These are phyloP conservation scores for Ensete glaucum DNA, from an alignment of 176 grass and related monocot genomes.

Conservation along the genomic window DNA sequence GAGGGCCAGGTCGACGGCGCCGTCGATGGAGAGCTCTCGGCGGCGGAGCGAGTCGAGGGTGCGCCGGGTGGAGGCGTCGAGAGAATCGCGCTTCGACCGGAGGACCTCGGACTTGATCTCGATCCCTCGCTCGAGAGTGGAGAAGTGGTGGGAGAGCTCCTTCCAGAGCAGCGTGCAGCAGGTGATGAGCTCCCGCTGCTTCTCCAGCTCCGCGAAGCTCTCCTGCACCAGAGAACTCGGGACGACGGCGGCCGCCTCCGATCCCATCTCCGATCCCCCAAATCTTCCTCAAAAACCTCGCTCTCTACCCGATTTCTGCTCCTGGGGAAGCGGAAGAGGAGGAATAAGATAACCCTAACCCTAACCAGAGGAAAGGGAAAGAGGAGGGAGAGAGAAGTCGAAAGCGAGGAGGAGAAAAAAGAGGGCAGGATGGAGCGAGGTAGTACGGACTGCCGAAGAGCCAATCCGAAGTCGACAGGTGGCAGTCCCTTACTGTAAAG, in stretches of 20 bases:
- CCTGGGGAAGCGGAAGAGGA: slow-evolving; percentile 6
- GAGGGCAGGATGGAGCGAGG: background rate
- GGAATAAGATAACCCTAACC: slow-evolving; percentile 26
- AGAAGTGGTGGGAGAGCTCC: slow-evolving; percentile 61
- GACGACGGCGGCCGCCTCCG: background rate
- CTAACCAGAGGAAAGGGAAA: slow-evolving; percentile 36
- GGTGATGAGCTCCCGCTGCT: slow-evolving; percentile 59
- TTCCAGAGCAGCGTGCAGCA: slow-evolving; percentile 61
- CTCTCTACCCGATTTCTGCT: too few species aligned
- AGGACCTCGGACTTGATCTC: slow-evolving; percentile 48
- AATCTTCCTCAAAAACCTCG: background rate
- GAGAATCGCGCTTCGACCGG: slow-evolving; percentile 35
- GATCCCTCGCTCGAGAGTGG: slow-evolving; percentile 44
- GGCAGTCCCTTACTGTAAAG: background rate
- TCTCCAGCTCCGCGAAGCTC: slow-evolving; percentile 65
- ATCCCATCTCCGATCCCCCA: slow-evolving; percentile 11
- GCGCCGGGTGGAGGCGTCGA: slow-evolving; percentile 38
- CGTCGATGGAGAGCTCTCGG: slow-evolving; percentile 48
- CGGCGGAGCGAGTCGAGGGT: slow-evolving; percentile 40
- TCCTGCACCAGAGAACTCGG: slow-evolving; percentile 31
- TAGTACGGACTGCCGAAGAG: background rate
- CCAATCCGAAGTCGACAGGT: background rate
- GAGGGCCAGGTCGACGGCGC: slow-evolving; percentile 42
- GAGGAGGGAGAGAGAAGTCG: background rate
- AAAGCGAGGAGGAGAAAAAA: background rate